Percentiles rank a stretch among this genome's conserved stretches.
Conservation (phyloP, 2,329 filamentous ascomycete species). For the Chrysoporthe cubensis region DNA sequence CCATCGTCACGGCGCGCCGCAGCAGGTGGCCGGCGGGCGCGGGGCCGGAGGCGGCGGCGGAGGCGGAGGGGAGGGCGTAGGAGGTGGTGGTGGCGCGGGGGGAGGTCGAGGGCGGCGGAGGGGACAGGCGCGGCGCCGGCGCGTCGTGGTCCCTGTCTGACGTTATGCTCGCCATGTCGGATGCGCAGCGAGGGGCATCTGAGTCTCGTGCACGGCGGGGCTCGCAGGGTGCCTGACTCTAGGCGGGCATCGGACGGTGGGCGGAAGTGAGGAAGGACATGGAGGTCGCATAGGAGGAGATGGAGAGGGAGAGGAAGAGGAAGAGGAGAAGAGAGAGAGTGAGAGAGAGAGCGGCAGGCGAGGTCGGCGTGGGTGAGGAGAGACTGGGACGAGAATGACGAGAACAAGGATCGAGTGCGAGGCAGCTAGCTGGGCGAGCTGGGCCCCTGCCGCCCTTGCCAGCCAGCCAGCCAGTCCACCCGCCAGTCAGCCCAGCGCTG, state of each 20-base stretch:
- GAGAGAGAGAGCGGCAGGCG: not conserved
- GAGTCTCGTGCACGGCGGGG: not conserved
- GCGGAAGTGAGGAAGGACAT: too few species aligned
- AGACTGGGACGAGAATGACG: conserved; percentile 13
- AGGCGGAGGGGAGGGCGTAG: conserved; percentile 15
- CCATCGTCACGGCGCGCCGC: conserved; percentile 47
- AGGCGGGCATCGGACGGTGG: too few species aligned
- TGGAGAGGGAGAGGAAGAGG: not conserved
- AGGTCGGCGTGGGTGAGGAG: conserved; percentile 4
- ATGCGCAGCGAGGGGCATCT: conserved; percentile 11
- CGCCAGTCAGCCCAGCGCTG: too few species aligned
- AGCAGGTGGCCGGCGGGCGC: conserved; percentile 44
- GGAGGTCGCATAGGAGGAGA: not conserved
- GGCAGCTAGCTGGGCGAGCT: not conserved
- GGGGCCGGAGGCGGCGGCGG: conserved; percentile 28
- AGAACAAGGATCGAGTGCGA: not conserved
- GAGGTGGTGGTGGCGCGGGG: conserved; percentile 20
- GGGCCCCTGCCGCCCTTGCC: not conserved
- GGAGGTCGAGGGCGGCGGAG: conserved; percentile 18
- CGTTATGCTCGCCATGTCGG: conserved; percentile 20
- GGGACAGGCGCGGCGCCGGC: conserved; percentile 13
- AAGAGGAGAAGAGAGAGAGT: not conserved
- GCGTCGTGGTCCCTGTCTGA: conserved; percentile 9
- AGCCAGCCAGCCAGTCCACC: not conserved
- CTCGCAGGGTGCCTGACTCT: too few species aligned